Base-by-base conservation (phyloP, 768 basidiomycete genomes). In the Amanita polypyramis region DNA sequence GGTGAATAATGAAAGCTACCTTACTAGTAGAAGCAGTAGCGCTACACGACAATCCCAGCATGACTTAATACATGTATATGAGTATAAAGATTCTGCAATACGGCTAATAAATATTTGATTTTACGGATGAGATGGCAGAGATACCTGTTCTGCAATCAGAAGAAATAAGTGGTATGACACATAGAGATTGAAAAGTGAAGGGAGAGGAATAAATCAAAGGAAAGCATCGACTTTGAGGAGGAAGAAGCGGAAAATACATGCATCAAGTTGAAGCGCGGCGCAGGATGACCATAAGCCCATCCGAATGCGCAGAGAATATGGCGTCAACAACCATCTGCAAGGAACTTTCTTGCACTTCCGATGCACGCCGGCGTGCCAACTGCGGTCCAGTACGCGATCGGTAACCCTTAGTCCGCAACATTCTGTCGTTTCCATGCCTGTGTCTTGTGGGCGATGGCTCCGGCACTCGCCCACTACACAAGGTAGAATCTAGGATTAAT, bases 221-320 rank as follows among this genome's bases (percentile, higher is more conserved):
- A 2, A 41, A 29, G 17, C 9, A 30, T 23, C 11, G 29, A 39
- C 6, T 2, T 12, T 12, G 15, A 21, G 5, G 20, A 7, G 14
- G 25, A 42, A 5, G 11, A 23, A 3, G 41, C 15, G 34, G 5
- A 39, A 39, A 20, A 15, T 5, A 19, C 20, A 4, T 20, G n/a
- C 38, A 15, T 45, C n/a, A 51, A 21, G 41, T 41, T 32, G 64
- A 59, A 30, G 75, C 71, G 40, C 71, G 65, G 17, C 87, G 77
- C 10, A 90, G 64, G 54, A 90, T 85, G 52, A 87, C 82, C 68
- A 90, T 77, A 49, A 90, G 69, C 4, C 87, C 87, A 58, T 90
- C 87, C 23, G 87, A 89, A 59, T 89, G 87, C 4, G 83, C 86
- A 29, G 85, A 86, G 58, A 90, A 88, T 47, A 90, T 88, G 2